These are phyloP conservation scores for Coemansia sp. DNA, from an alignment of 192 early-diverging fungal species.

Conservation along the genomic window DNA sequence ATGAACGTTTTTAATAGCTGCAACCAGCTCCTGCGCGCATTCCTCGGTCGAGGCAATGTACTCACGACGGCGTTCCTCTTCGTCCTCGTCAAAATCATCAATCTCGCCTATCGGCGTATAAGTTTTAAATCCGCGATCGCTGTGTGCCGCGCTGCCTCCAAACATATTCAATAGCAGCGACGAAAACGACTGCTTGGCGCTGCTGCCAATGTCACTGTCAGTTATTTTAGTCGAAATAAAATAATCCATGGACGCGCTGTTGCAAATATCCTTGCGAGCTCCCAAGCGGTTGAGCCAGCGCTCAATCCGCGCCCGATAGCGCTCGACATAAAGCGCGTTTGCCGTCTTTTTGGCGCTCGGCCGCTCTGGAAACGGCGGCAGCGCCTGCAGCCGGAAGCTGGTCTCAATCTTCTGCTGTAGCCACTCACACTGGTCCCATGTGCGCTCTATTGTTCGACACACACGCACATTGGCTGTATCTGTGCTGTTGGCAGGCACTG, in stretches of 20 bases:
- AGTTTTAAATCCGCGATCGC: constrained; percentile 29
- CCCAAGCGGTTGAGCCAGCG: constrained; percentile 53
- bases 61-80: constrained; percentile 47
- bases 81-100: constrained; percentile 49
- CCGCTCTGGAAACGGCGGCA: constrained; percentile 39
- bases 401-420: constrained; percentile 34
- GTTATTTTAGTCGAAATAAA: constrained; percentile 40
- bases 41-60: constrained; percentile 37
- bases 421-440: constrained; percentile 55
- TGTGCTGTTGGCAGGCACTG: constrained; percentile 5
- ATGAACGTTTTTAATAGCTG: constrained; percentile 32
- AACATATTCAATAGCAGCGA: constrained; percentile 43
- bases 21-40: constrained; percentile 22
- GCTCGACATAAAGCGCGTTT: constrained; percentile 27
- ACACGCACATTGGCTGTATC: constrained; percentile 3
- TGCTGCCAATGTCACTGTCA: constrained; percentile 19
- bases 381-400: constrained; percentile 42
- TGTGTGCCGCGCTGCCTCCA: constrained; percentile 9
- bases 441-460: constrained; percentile 41
- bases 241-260: constrained; percentile 34
- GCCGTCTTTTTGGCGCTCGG: constrained; percentile 15
- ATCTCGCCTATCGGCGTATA: constrained; percentile 48
- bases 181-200: constrained; percentile 36
- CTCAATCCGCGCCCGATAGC: constrained; percentile 42
- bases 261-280: constrained; percentile 36